A percentile compares a stretch with the other conserved stretches of the same genome.
Evolutionary conservation across 2,329 filamentous ascomycete species (phyloP).

Genomic region (Pestalotiopsis sp.): DNA sequence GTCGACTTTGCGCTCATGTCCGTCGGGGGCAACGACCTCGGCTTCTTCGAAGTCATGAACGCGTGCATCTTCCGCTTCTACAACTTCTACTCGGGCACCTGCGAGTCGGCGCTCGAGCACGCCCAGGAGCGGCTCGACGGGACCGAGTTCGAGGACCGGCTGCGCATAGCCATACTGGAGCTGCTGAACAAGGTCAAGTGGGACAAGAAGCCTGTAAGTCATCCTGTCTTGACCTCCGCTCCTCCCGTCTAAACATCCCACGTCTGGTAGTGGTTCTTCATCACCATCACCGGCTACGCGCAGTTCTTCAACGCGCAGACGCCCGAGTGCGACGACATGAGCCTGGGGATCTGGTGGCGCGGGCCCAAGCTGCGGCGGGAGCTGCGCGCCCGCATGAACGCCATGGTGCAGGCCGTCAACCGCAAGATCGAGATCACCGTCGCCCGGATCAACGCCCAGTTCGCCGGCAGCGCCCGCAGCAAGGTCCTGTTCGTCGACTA

Average conservation of each 20-base stretch:
- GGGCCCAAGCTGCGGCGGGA: constrained; percentile 43
- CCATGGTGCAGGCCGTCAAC: constrained; percentile 46
- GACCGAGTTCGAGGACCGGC: constrained; percentile 40
- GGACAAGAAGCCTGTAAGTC: constrained; percentile 40
- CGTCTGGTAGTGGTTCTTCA: constrained; percentile 33
- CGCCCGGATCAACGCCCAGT: constrained; percentile 38
- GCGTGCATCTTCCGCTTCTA: constrained; percentile 54
- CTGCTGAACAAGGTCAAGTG: constrained; percentile 45
- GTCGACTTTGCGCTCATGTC: constrained; percentile 48
- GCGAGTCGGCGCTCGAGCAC: constrained; percentile 40
- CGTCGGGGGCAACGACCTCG: constrained; percentile 52
- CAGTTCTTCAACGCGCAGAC: constrained; percentile 51
- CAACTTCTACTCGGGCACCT: constrained; percentile 49
- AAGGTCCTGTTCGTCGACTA: constrained; percentile 49
- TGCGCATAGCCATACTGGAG: constrained; percentile 43
- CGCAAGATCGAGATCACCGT: constrained; percentile 39
- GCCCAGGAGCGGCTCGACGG: constrained; percentile 37
- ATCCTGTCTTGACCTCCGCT: too few relatives aligned
- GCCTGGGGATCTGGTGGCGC: constrained; percentile 49
- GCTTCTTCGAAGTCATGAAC: constrained; percentile 53
- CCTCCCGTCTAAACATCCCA: not conserved
- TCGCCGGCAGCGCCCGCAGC: constrained; percentile 26
- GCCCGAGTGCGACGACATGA: constrained; percentile 44
- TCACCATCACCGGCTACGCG: constrained; percentile 51
- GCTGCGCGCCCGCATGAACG: constrained; percentile 44